Conservation (phyloP, 2,329 filamentous ascomycete species). For the Botrytis medusae region DNA sequence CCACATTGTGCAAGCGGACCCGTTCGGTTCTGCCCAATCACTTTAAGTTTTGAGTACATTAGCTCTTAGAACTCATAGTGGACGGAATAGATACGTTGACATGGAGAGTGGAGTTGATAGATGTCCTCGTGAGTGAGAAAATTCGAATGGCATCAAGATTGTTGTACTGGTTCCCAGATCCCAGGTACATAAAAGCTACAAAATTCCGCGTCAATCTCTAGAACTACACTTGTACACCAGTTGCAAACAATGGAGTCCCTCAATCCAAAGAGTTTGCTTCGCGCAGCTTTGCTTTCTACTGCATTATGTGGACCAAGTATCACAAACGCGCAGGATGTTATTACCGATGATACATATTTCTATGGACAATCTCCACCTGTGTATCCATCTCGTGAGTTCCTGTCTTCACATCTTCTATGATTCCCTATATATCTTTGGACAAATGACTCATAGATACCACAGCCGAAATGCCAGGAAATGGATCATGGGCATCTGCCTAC, state of each 20-base stretch:
- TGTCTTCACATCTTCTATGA: background rate
- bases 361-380: background rate
- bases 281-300: background rate
- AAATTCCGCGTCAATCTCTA: background rate
- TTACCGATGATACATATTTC: slow-evolving; percentile 36
- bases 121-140: background rate
- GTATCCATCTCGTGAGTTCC: background rate
- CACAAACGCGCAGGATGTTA: slow-evolving; percentile 24
- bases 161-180: too few relatives aligned
- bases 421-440: background rate
- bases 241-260: background rate
- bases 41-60: background rate
- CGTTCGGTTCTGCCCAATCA: background rate
- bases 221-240: background rate
- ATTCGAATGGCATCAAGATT: background rate
- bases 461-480: background rate
- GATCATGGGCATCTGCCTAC: background rate
- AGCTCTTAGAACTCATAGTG: background rate
- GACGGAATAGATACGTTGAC: background rate
- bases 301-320: background rate
- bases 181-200: background rate
- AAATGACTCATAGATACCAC: background rate
- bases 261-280: background rate
- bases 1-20: background rate
- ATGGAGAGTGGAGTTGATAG: background rate